phyloP scores from a whole-genome alignment of 1,284 basidiomycete genomes.

The Apiotrichum laibachii region DNA sequence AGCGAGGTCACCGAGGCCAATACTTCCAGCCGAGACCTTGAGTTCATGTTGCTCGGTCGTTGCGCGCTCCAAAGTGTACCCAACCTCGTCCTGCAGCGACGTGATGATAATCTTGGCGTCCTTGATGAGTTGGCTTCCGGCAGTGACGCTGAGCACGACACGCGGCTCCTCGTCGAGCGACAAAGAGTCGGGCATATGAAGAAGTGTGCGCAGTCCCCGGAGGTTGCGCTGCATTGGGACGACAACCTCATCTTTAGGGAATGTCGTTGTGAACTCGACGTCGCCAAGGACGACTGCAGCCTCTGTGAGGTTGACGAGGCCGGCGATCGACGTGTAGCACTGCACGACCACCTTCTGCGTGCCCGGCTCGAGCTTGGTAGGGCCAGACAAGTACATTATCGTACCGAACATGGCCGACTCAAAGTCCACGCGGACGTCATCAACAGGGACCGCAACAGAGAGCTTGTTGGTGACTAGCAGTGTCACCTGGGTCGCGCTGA shows the following conservation, averaged over 20 bases:
- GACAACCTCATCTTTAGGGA: constrained; percentile 15
- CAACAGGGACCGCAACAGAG: constrained; percentile 27
- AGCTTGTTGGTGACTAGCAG: constrained; percentile 37
- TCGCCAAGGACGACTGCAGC: constrained; percentile 26
- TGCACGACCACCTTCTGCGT: constrained; percentile 29
- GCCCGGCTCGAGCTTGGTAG: constrained; percentile 31
- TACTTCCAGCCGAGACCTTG: constrained; percentile 10
- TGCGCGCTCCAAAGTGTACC: constrained; percentile 23
- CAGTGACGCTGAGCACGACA: constrained; percentile 33
- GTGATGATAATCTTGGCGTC: constrained; percentile 21
- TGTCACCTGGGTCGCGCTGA: constrained; percentile 28
- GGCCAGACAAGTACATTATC: constrained; percentile 31
- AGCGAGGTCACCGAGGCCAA: constrained; percentile 24
- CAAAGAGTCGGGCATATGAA: constrained; percentile 41
- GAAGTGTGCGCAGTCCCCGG: constrained; percentile 20
- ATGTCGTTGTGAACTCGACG: constrained; percentile 20
- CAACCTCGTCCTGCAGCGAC: constrained; percentile 27
- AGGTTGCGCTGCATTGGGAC: constrained; percentile 27
- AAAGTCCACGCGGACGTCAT: constrained; percentile 33
- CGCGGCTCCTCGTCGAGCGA: constrained; percentile 37
- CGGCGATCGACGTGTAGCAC: constrained; percentile 33
- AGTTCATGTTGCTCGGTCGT: constrained; percentile 10
- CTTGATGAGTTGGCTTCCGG: constrained; percentile 21
- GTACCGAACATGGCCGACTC: constrained; percentile 28
- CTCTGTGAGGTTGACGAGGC: constrained; percentile 24